Conservation (phyloP, 2,329 filamentous ascomycete species). For the Elsinoe batatas region DNA sequence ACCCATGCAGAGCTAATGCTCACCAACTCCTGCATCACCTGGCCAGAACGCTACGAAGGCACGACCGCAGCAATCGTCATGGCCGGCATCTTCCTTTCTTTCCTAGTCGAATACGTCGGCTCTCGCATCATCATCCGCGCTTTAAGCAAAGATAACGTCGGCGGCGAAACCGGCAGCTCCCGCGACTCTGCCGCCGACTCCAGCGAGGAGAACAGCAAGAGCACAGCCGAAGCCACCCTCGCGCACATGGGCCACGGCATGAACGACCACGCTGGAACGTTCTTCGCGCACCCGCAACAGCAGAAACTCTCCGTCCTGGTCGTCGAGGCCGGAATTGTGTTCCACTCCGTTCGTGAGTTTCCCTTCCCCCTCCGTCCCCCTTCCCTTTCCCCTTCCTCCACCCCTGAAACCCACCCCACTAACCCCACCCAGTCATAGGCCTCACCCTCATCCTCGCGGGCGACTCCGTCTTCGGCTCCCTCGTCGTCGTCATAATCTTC, state of each 20-base stretch:
- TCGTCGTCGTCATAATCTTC: conserved; percentile 59
- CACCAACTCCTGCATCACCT: conserved; percentile 56
- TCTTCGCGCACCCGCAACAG: conserved; percentile 3
- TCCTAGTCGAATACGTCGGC: conserved; percentile 59
- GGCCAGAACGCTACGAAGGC: conserved; percentile 52
- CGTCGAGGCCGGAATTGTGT: conserved; percentile 64
- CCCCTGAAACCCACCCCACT: background rate
- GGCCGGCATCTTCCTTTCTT: conserved; percentile 64
- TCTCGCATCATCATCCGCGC: conserved; percentile 43
- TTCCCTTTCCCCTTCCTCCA: background rate
- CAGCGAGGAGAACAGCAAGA: background rate
- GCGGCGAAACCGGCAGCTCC: background rate
- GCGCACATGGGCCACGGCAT: conserved; percentile 2
- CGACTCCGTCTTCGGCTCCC: conserved; percentile 42
- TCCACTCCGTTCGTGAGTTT: conserved; percentile 57
- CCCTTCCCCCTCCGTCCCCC: background rate
- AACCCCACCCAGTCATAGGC: conserved; percentile 45
- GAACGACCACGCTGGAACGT: background rate
- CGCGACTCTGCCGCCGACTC: background rate
- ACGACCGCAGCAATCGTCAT: conserved; percentile 62
- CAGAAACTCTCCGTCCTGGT: conserved; percentile 51
- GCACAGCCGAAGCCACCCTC: conserved; percentile 1
- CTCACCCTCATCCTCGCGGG: conserved; percentile 48
- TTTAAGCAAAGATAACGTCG: background rate
- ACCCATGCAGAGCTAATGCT: conserved; percentile 69